Evolutionary conservation across 768 basidiomycete genomes (phyloP).

Genomic region (Kwoniella dendrophila): DNA sequence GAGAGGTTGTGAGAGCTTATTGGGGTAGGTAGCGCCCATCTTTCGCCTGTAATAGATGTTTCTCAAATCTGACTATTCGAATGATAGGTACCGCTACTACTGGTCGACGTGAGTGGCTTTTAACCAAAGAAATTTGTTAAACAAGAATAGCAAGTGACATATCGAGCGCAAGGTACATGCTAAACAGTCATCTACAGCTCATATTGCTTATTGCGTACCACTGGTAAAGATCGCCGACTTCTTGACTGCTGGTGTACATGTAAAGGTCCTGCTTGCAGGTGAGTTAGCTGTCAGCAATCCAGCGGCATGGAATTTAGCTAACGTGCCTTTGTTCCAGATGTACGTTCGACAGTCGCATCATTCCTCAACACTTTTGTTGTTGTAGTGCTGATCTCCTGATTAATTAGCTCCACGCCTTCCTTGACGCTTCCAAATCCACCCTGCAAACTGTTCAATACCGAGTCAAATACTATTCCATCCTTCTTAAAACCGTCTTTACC

Average conservation of each 20-base stretch:
- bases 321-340: background rate
- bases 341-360: background rate
- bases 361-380: background rate
- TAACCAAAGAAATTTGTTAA: background rate
- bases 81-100: constrained; percentile 82
- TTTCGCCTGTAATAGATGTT: constrained; percentile 6
- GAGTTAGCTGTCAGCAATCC: constrained; percentile 16
- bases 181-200: constrained; percentile 61
- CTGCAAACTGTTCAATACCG: constrained; percentile 84
- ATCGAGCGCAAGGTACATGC: background rate
- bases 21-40: constrained; percentile 68
- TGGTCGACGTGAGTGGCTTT: constrained; percentile 74
- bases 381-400: too few species aligned
- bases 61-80: background rate
- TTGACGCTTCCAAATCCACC: constrained; percentile 96
- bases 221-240: constrained; percentile 96
- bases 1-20: constrained; percentile 77
- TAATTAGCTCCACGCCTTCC: constrained; percentile 88
- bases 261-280: constrained; percentile 81
- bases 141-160: background rate
- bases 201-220: constrained; percentile 95
- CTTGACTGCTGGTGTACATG: constrained; percentile 85
- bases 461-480: constrained; percentile 82
- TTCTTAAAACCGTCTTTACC: constrained; percentile 79
- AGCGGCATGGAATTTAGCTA: background rate